Base-by-base conservation (phyloP, 768 basidiomycete genomes). In the Lentinula edodes region DNA sequence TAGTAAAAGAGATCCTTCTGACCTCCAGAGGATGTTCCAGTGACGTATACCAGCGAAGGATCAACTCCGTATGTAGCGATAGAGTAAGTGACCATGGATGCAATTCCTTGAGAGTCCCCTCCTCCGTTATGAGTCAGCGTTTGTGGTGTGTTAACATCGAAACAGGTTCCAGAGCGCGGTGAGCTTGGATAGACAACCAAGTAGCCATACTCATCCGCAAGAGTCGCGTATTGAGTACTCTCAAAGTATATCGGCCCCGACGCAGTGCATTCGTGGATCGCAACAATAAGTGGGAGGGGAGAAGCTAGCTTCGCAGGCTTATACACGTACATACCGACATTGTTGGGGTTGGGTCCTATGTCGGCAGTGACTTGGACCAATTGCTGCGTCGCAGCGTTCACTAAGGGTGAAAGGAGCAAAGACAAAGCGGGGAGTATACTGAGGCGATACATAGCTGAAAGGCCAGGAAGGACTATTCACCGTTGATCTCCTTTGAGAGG, bases 51-150 rank as follows among this genome's bases (percentile, higher is more conserved):
- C 18, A 48, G 9, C 9, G 46, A 48, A 20, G 46, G 46, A 23
- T 48, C 46, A 48, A 48, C 46, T 48, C 46, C 46, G 46, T 48
- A 48, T 71, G 74, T 82, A 20, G 71, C 55, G 52, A 84, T 79
- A 15, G 83, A 80, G 65, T 76, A 84, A 41, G 75, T 73, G 42
- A 80, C 75, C 68, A 77, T 75, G 20, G 72, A 78, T 0, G 75
- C 80, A 63, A 85, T 83, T 7, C 73, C 80, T 28, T 79, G 73
- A 6, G 83, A 83, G 69, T 86, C 84, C 23, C 83, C 79, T 6
- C 83, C 84, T 13, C 72, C 78, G 66, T 85, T 75, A 66, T 84
- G 84, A 18, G 78, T 83, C 63, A 86, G 74, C 6, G 83, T 83
- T 39, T 71, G 79, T 58, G 67, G 75, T 39, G 79, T 75, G 66